Percentiles rank a stretch among this genome's conserved stretches.
These are phyloP conservation scores for Yamadazyma paraphyllophila DNA, from an alignment of 805 yeast species.

Conservation along the genomic window DNA sequence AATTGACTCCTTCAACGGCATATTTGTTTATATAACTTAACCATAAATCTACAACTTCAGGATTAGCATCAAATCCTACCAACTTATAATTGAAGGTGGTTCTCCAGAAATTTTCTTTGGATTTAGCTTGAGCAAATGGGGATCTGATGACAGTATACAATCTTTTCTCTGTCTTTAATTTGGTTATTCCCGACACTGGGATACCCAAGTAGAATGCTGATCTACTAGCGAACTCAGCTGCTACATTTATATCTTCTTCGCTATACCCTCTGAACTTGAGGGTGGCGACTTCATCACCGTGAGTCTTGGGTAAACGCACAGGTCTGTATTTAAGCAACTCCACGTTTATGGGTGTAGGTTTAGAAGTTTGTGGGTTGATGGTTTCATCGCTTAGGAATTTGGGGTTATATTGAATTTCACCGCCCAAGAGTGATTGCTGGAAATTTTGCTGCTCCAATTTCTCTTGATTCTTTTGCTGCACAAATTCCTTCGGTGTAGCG, in stretches of 20 bases:
- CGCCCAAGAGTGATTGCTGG: constrained; percentile 24
- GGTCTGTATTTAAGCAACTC: constrained; percentile 83
- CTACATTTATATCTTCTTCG: constrained; percentile 66
- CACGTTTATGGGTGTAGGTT: constrained; percentile 81
- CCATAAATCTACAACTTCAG: constrained; percentile 81
- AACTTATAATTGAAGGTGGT: constrained; percentile 74
- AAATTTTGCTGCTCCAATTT: constrained; percentile 22
- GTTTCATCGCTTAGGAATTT: constrained; percentile 23
- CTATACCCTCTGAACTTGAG: constrained; percentile 71
- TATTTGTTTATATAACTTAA: constrained; percentile 75
- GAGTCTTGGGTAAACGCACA: constrained; percentile 58
- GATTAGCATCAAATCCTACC: constrained; percentile 78
- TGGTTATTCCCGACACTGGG: constrained; percentile 77
- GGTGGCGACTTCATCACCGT: constrained; percentile 79
- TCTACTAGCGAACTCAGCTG: constrained; percentile 82
- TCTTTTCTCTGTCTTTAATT: constrained; percentile 66
- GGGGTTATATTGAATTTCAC: constrained; percentile 30
- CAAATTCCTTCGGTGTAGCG: constrained; percentile 30
- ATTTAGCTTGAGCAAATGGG: constrained; percentile 91
- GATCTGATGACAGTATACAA: constrained; percentile 92
- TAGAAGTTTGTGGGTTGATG: constrained; percentile 21
- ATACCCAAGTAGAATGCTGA: constrained; percentile 88
- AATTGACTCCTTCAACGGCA: constrained; percentile 77
- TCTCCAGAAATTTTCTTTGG: constrained; percentile 92
- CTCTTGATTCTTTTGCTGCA: constrained; percentile 25